Base-by-base conservation (phyloP, 2,329 filamentous ascomycete genomes). In the Myrmaecium sp. region DNA sequence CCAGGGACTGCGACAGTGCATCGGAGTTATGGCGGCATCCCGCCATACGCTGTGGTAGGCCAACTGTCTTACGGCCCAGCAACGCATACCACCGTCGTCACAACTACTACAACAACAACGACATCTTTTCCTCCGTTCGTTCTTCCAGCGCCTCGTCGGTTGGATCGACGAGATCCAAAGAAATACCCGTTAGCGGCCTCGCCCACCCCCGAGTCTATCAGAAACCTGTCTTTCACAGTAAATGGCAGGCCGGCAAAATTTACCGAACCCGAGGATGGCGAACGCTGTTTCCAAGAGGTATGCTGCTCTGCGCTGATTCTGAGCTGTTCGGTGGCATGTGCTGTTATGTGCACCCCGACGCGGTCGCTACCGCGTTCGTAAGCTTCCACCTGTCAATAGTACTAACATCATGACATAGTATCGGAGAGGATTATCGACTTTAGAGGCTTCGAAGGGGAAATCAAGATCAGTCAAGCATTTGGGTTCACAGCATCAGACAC, bases 61-160 rank as follows among this genome's bases (percentile, higher is more conserved):
- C 66, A 69, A 41, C 62, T 74, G 32, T 68, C 66, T 2, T 69
- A 70, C 39, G 67, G 64, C 30, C 69, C 69, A 16, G 63, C 69
- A 10, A 74, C 69, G 8, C 65, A 69, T 41, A 73, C 69, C 7
- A 74, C 69, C 0, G 64, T 73, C 7, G 71, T 93, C 34, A 93
- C 84, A 2, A 94, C 86, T 0, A 94, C 84, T 0, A 94, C 83
- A 1, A 92, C 82, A 1, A 91, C 84, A 2, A 82, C 74, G 50
- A 64, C 81, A 53, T 52, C 61, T 10, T 91, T 89, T 38, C 84
- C 86, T 24, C 82, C 82, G n/a, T 61, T 94, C 31, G 62, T 80
- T 30, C 70, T 93, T 38, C 73, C 71, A 36, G 69, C 79, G 32
- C 76, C 81, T 14, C 69, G 69, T 28, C 68, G 72, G 27, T 64